Evolutionary conservation across 192 early-diverging fungal species (phyloP), one percentile per base, ranked within the genome.

Genomic region (Umbelopsis ramanniana): DNA sequence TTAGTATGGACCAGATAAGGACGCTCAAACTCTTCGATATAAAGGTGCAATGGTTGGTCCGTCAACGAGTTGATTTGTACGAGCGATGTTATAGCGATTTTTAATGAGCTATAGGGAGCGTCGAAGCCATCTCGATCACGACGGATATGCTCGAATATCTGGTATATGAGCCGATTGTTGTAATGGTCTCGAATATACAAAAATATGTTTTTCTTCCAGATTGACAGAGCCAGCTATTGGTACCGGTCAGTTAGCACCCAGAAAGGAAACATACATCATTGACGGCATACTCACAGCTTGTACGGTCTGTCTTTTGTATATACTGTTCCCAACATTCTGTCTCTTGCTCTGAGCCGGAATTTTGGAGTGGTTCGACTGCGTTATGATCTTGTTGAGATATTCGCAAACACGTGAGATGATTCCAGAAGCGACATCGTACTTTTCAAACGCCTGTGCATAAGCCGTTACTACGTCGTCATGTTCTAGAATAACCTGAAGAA

Each of bases 11-110:
- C 81, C 37, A 96, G 71, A 68, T 92, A 94, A 6, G 87, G 84
- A 47, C 76, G 76, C 78, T 96, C 94, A 77, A 93, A 96, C 69
- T 91, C 89, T 57, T 93, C 89, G 23, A 91, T 84, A 70, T 96
- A 96, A 24, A 93, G 72, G 50, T 86, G 83, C n/a, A 91, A 76
- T 15, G 86, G 87, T 37, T 92, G 83, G 23, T 90, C 88, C 4
- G 84, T 87, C 67, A 86, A 86, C 35, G 79, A 79, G 72, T 89
- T 89, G 15, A 92, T 68, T 29, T 87, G 77, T 26, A 92, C 91
- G 29, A 91, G 78, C 10, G 90, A 93, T 15, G 82, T 70, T 22
- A 92, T 81, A 3, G 83, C 72, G 2, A 78, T 78, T 21, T 81
- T 73, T 17, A 94, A 79, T 4, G 83, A 82, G n/a, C 76, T 78